phyloP scores from a whole-genome alignment of 352 stramenopile species.

The Phytopythium mirpurense region DNA sequence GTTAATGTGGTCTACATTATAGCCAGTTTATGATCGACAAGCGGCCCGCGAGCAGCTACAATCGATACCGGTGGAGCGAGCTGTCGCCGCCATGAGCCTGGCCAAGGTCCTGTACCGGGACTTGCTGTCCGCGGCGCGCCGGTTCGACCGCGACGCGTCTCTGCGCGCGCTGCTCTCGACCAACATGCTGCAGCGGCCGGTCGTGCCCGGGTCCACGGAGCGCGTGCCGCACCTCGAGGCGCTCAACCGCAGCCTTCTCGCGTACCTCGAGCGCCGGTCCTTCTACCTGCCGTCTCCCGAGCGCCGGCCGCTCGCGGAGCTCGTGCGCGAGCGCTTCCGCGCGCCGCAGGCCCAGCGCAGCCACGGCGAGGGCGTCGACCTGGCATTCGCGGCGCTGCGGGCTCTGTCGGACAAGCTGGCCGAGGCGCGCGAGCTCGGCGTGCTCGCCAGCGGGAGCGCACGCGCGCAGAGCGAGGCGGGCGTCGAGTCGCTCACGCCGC shows the following conservation, averaged over 20 bases:
- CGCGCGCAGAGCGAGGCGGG: background rate
- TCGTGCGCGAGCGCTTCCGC: constrained; percentile 55
- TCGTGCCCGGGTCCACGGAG: constrained; percentile 19
- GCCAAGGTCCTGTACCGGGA: constrained; percentile 62
- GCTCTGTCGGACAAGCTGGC: constrained; percentile 58
- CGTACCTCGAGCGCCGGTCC: constrained; percentile 44
- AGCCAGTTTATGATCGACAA: too few relatives aligned
- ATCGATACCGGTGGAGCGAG: too few relatives aligned
- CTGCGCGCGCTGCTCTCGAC: constrained; percentile 61
- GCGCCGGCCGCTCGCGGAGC: constrained; percentile 24
- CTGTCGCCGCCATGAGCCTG: constrained; percentile 41
- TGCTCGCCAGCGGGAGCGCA: constrained; percentile 10
- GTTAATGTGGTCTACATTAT: too few relatives aligned
- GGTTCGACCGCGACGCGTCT: constrained; percentile 51
- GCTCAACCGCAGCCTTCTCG: constrained; percentile 52
- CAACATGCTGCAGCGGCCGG: constrained; percentile 43
- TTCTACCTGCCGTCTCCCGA: constrained; percentile 59
- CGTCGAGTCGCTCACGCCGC: constrained; percentile 8
- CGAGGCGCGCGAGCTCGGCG: constrained; percentile 25
- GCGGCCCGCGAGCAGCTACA: too few relatives aligned
- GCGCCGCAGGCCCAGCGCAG: constrained; percentile 1
- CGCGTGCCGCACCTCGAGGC: constrained; percentile 46
- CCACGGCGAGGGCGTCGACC: constrained; percentile 26
- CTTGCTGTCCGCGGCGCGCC: constrained; percentile 39
- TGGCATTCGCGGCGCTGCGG: constrained; percentile 57